Base-by-base conservation (phyloP, 208 protist species). In the Jaenimonas drosophilae region DNA sequence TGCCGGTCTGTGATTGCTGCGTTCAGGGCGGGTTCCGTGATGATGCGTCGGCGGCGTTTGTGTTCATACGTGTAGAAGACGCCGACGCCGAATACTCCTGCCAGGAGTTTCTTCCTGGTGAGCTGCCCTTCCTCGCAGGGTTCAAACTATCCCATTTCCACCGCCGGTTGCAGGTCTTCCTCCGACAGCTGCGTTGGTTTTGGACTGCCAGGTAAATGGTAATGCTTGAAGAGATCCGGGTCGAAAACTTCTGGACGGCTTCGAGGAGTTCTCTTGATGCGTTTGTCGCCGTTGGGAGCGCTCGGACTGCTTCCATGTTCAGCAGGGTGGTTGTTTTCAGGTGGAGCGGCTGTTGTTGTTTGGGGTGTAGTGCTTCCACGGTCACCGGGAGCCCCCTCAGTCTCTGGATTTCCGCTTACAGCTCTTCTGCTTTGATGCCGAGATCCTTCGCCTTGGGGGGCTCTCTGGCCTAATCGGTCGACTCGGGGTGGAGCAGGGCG, bases 91-190 rank as follows among this genome's bases (percentile, higher is more conserved):
- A 25, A 20, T 7, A 42, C 37, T 7, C 6, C 23, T 20, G 7
- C 7, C 9, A 20, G 37, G 9, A 42, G 16, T 20, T 6, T 42
- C 7, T 11, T 11, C 23, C 37, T 20, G 16, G 14, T 42, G 6
- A 42, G n/a, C n/a, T 21, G 6, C 16, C n/a, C 6, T 7, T 11
- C 19, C 16, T 42, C 16, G 37, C 37, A 42, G n/a, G 37, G 37
- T 20, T 42, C 37, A 20, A 42, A 42, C 37, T 42, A 25, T 11
- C 37, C 37, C 37, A 42, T 42, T 17, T 42, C n/a, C 6, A 42
- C 37, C 6, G 37, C 37, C 23, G 16, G 14, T 7, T 17, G 7
- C 6, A 42, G 7, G 19, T 42, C 37, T 21, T 42, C n/a, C 16
- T 24, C 7, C 14, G 37, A 7, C 37, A 11, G 6, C 16, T 42